Evolutionary conservation across 331 rosid genomes (phyloP).

Genomic region (Pyrus hybrid): DNA sequence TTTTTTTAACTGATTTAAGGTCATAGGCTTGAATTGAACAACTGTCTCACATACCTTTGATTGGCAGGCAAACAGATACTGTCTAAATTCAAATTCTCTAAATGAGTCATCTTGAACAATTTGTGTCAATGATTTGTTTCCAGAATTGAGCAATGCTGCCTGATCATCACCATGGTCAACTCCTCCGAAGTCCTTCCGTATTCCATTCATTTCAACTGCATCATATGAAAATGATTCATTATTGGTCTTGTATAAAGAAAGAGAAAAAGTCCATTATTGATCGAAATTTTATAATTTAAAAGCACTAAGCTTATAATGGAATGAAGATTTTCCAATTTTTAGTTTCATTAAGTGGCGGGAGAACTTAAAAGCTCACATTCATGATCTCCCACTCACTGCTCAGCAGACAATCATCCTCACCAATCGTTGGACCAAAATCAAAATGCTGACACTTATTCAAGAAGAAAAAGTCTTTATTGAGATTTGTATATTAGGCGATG

Average conservation of each 20-base stretch:
- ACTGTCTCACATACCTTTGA: conserved; percentile 59
- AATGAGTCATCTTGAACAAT: conserved; percentile 94
- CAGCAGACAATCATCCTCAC: not conserved
- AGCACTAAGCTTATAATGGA: not conserved
- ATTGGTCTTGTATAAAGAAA: not conserved
- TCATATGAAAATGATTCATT: not conserved
- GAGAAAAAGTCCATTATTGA: not conserved
- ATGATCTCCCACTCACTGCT: not conserved
- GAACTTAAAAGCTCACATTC: not conserved
- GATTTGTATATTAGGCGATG: not conserved
- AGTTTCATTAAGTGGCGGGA: not conserved
- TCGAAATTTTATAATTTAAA: not conserved
- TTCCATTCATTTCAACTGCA: conserved; percentile 68
- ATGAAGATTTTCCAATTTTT: not conserved
- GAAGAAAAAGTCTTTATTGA: not conserved
- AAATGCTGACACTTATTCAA: not conserved
- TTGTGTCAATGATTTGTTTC: conserved; percentile 73
- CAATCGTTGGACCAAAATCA: not conserved
- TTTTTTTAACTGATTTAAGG: not conserved
- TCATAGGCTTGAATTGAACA: not conserved
- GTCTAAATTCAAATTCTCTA: conserved; percentile 96
- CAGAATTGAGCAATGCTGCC: conserved; percentile 72
- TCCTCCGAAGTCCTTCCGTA: conserved; percentile 88
- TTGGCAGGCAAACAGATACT: conserved; percentile 90
- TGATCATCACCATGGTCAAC: conserved; percentile 82